Base-by-base conservation (phyloP, 345 rosid genomes). In the Citrus glauca region DNA sequence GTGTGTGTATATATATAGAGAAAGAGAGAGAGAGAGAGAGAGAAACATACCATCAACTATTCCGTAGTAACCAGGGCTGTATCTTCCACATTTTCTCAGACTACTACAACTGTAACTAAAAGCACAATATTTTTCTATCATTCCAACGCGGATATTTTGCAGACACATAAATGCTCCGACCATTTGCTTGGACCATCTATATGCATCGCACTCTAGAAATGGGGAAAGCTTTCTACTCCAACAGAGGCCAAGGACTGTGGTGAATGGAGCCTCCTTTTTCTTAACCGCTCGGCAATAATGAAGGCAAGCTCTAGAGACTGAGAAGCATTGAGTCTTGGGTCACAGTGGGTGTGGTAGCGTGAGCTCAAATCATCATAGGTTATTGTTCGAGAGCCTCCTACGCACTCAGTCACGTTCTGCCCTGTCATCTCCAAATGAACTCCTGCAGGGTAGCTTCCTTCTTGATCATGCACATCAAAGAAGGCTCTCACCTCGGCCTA, bases 401-500 rank as follows among this genome's bases (percentile, higher is more conserved):
- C 76, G 0, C 87, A 85, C 62, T 85, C 87, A 4, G 85, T 85
- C 33, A 85, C 87, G 2, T 85, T 82, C 71, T 82, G 85, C 38
- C 87, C 87, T 0, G 87, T 85, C 87, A 85, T 85, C 83, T 85
- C 87, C 6, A 85, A 72, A 69, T 85, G 87, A 66, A 84, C 77
- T 77, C 87, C 87, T 20, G 85, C 83, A 0, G 87, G 81, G 68
- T 79, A 77, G 74, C 87, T 85, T 80, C 87, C 85, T 77, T 85
- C 85, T 82, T 80, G 82, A 40, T 85, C 87, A 53, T 85, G 87
- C 66, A 85, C 87, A 9, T 85, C 87, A 66, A 85, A 85, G 75
- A 85, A 85, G 1, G 87, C 85, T 61, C 81, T 73, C 67, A 85
- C 75, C 75, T 85, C 87, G 2, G 83, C 87, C 87, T 82, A 71